Conservation (phyloP, 139 green algal species). For the Chlamydomonas schloesseri region DNA sequence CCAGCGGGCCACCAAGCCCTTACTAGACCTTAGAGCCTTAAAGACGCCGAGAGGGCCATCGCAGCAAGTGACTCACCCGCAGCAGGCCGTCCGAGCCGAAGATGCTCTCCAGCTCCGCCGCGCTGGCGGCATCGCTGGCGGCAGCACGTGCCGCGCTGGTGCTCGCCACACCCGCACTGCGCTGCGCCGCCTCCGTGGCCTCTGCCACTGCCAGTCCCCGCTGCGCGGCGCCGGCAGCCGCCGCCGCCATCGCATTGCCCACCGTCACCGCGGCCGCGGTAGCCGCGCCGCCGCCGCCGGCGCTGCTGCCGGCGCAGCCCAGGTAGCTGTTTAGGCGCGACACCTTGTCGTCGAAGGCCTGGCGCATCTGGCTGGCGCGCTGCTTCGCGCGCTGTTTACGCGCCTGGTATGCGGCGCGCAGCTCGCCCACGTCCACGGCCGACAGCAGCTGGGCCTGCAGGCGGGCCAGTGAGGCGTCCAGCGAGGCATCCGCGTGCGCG, state of each 20-base stretch:
- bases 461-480: neutral
- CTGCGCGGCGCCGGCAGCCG: no score
- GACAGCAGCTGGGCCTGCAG: neutral
- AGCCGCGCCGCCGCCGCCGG: no score
- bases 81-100: constrained; percentile 51
- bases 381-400: constrained; percentile 42
- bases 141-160: neutral
- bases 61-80: no score
- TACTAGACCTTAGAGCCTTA: no score
- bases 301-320: no score
- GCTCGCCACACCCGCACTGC: neutral
- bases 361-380: constrained; percentile 22
- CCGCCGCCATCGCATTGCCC: no score
- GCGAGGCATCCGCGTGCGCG: neutral
- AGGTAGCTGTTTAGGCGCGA: constrained; percentile 10
- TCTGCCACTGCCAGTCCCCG: neutral
- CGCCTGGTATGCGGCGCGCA: constrained; percentile 34
- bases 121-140: neutral
- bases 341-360: constrained; percentile 23
- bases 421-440: constrained; percentile 4
- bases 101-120: neutral
- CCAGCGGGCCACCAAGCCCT: no score
- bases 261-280: no score
- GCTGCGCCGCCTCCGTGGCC: no score
- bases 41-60: no score